A percentile compares a stretch with the other conserved stretches of the same genome.
Conservation (phyloP, 1,284 basidiomycete species). For the Microstroma glucosiphilum region DNA sequence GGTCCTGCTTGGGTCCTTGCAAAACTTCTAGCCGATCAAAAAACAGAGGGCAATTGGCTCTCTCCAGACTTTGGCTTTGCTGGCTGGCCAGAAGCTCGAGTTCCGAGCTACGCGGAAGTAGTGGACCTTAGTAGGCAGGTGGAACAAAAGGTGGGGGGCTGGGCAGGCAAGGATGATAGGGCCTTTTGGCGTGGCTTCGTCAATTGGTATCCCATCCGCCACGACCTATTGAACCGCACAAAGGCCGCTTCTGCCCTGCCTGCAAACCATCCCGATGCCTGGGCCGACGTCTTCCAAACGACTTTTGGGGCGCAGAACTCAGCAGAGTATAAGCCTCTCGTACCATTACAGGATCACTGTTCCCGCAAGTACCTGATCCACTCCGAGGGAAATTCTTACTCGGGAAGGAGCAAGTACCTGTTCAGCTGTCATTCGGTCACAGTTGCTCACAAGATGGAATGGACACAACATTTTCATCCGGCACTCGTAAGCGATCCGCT, state of each 20-base stretch:
- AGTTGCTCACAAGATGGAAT: slow-evolving; percentile 29
- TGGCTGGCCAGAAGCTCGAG: slow-evolving; percentile 34
- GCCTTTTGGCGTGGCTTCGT: neutral
- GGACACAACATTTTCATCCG: slow-evolving; percentile 43
- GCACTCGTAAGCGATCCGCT: slow-evolving; percentile 22
- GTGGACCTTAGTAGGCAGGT: slow-evolving; percentile 16
- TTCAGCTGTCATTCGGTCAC: slow-evolving; percentile 25
- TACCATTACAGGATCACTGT: slow-evolving; percentile 32
- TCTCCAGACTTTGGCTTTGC: slow-evolving; percentile 36
- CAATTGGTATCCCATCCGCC: neutral
- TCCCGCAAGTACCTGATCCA: slow-evolving; percentile 33
- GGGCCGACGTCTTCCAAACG: slow-evolving; percentile 2
- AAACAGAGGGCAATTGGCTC: neutral
- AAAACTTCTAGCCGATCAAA: neutral
- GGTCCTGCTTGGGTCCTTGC: slow-evolving; percentile 1
- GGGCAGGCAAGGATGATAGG: slow-evolving; percentile 20
- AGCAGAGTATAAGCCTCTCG: slow-evolving; percentile 16
- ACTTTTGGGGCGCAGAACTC: neutral
- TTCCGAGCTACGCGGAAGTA: slow-evolving; percentile 29
- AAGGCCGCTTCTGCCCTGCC: neutral
- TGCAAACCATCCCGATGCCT: slow-evolving; percentile 1
- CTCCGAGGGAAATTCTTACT: slow-evolving; percentile 37
- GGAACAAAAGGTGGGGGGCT: slow-evolving; percentile 19
- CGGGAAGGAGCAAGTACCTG: slow-evolving; percentile 23
- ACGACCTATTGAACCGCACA: neutral